phyloP scores from a whole-genome alignment of 164 flowering plant genomes.

The Chimonanthus praecox region DNA sequence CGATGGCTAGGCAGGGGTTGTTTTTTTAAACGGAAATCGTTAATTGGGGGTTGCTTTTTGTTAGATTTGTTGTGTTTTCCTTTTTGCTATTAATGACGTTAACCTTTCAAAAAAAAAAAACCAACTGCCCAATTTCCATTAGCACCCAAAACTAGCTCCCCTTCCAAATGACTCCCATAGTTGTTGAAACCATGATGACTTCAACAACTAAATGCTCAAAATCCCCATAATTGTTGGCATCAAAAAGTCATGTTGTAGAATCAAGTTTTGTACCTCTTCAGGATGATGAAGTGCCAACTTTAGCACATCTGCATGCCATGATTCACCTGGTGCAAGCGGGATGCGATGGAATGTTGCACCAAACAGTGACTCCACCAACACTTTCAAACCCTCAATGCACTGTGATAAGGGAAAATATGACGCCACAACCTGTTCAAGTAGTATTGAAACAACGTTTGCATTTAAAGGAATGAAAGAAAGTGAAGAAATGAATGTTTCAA shows the following conservation, averaged over 20 bases:
- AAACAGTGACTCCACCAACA: slow-evolving; percentile 77
- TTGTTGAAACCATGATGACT: too few relatives aligned
- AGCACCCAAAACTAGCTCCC: too few relatives aligned
- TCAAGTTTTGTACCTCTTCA: slow-evolving; percentile 58
- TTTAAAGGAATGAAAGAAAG: not conserved
- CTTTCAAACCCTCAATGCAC: slow-evolving; percentile 88
- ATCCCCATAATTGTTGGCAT: not conserved
- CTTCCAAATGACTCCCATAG: too few relatives aligned
- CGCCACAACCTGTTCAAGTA: slow-evolving; percentile 58
- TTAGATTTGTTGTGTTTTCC: too few relatives aligned
- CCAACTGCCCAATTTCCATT: too few relatives aligned
- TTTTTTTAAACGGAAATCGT: too few relatives aligned
- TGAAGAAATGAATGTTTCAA: not conserved
- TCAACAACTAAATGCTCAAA: too few relatives aligned
- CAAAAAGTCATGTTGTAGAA: not conserved
- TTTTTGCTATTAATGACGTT: too few relatives aligned
- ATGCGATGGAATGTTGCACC: slow-evolving; percentile 60
- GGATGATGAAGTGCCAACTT: slow-evolving; percentile 87
- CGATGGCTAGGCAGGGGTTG: too few relatives aligned
- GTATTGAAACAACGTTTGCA: slow-evolving; percentile 6
- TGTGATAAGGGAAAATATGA: slow-evolving; percentile 79
- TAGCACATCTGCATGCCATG: slow-evolving; percentile 93
- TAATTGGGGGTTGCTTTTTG: too few relatives aligned
- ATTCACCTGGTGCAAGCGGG: slow-evolving; percentile 85
- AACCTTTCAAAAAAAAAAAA: too few relatives aligned